phyloP scores from a whole-genome alignment of 345 rosid genomes.

The thale cress (Arabidopsis thaliana) region TAIR10.1 NC_003070.9:17816001-17816500 shows the following conservation, averaged over 20 bases:
- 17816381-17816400: background rate
- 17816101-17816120: background rate
- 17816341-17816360: constrained; percentile 20
- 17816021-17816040: constrained; percentile 54
- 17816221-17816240: constrained; percentile 25
- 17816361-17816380: background rate
- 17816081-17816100: too few relatives aligned
- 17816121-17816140: background rate
- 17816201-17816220: background rate
- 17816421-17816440: background rate
- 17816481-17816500: constrained; percentile 35
- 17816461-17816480: constrained; percentile 7
- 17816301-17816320: background rate
- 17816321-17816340: constrained; percentile 21
- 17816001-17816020: constrained; percentile 90
- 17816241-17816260: background rate
- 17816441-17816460: background rate
- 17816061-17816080: background rate
- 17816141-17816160: background rate
- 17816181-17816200: constrained; percentile 7
- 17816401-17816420: background rate
- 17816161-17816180: background rate
- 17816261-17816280: too few relatives aligned
- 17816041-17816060: background rate
- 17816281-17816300: too few relatives aligned